Conservation (phyloP, 805 yeast species). For the Komagataella kurtzmanii region DNA sequence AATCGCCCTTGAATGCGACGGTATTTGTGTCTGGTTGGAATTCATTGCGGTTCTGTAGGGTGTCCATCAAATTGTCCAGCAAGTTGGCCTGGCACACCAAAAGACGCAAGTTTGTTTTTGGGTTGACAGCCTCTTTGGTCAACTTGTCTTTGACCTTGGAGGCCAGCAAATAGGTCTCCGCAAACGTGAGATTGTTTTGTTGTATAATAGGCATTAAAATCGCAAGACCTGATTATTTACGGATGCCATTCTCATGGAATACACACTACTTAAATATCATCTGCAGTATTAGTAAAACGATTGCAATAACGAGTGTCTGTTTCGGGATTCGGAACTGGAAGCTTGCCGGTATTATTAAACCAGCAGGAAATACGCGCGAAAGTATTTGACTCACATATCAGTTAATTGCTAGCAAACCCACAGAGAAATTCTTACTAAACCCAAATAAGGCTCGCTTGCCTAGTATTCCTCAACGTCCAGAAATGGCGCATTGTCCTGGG, state of each 20-base stretch:
- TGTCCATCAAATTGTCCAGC: conserved; percentile 51
- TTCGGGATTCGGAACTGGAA: neutral
- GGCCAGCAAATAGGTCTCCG: conserved; percentile 48
- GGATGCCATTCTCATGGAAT: neutral
- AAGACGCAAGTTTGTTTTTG: conserved; percentile 41
- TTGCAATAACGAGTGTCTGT: neutral
- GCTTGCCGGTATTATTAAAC: neutral
- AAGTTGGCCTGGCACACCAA: conserved; percentile 62
- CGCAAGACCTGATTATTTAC: neutral
- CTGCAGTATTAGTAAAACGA: neutral
- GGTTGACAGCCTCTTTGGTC: conserved; percentile 44
- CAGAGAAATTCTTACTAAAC: no score
- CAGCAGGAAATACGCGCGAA: neutral
- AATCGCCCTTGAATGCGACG: conserved; percentile 2
- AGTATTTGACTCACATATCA: neutral
- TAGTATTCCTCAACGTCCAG: neutral
- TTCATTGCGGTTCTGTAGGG: conserved; percentile 15
- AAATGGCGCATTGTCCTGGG: neutral
- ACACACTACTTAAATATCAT: neutral
- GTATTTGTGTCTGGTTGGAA: conserved; percentile 2
- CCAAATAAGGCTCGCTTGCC: neutral
- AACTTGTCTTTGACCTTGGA: conserved; percentile 51
- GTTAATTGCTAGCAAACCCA: neutral
- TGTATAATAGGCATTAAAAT: neutral
- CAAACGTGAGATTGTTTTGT: conserved; percentile 5